phyloP scores from a whole-genome alignment of 306 rosid species.

The Pyrus bretschneideri region DNA sequence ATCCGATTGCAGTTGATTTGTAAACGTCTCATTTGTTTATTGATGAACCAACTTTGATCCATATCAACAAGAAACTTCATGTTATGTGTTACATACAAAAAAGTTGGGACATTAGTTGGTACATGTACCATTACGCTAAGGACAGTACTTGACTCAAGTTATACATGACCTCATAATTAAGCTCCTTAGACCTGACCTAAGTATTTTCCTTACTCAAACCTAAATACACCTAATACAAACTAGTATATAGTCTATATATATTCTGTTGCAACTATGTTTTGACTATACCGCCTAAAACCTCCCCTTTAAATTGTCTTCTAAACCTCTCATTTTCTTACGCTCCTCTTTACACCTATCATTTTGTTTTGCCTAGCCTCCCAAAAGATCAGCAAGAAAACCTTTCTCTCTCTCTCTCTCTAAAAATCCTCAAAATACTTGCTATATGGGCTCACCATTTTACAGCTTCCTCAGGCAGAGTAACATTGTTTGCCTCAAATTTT shows the following conservation, averaged over 20 bases:
- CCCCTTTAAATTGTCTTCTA: constrained; percentile 49
- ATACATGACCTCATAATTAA: background rate
- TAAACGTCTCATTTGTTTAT: background rate
- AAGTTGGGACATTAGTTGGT: background rate
- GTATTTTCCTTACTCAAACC: background rate
- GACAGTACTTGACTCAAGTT: background rate
- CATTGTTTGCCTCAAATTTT: constrained; percentile 27
- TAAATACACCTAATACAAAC: constrained; percentile 14
- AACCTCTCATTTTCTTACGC: constrained; percentile 12
- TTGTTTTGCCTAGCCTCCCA: constrained; percentile 28
- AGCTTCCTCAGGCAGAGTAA: constrained; percentile 33
- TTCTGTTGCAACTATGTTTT: constrained; percentile 8
- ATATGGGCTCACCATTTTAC: constrained; percentile 43
- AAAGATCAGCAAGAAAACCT: constrained; percentile 6
- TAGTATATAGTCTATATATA: constrained; percentile 14
- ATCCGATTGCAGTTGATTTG: background rate
- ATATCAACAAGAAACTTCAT: too few relatives aligned
- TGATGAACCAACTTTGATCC: background rate
- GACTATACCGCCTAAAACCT: constrained; percentile 35
- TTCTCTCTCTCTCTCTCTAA: constrained; percentile 1
- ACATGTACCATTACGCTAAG: background rate
- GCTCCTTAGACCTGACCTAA: background rate
- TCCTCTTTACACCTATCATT: constrained; percentile 36
- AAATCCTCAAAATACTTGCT: background rate
- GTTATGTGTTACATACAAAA: background rate